A percentile compares a stretch with the other conserved stretches of the same genome.
phyloP scores from a whole-genome alignment of 139 green algal species.

The Pycnococcus provasolii region DNA sequence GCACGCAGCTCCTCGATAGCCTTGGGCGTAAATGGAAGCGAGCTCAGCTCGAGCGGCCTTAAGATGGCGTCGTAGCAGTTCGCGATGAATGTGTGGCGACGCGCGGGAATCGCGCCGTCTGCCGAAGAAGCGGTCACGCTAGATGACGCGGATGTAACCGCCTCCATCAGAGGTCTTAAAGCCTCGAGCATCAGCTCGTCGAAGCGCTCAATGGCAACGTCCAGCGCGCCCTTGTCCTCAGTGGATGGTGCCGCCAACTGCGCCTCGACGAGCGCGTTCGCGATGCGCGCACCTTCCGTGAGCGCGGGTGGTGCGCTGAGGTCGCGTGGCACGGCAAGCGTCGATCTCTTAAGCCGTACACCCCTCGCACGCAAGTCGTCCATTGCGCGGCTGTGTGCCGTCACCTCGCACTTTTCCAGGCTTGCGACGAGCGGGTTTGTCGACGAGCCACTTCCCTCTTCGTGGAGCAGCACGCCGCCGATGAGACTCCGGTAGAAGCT shows the following conservation, averaged over 20 bases:
- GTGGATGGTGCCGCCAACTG: background rate
- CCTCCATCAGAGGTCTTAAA: constrained; percentile 50
- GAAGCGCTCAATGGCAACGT: constrained; percentile 31
- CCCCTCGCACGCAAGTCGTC: constrained; percentile 52
- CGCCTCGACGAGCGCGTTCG: background rate
- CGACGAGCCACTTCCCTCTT: background rate
- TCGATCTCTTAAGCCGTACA: constrained; percentile 53
- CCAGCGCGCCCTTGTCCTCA: constrained; percentile 22
- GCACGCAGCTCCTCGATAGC: too few species aligned
- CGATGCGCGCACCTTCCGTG: background rate
- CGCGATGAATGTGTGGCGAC: too few species aligned
- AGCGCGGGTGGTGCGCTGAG: constrained; percentile 53
- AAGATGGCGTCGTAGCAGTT: too few species aligned
- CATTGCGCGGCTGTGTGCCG: constrained; percentile 44
- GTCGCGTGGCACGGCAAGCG: constrained; percentile 49
- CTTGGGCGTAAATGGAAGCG: too few species aligned
- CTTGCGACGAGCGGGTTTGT: constrained; percentile 32
- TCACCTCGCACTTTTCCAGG: constrained; percentile 39
- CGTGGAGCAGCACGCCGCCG: background rate
- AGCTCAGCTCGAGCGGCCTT: too few species aligned
- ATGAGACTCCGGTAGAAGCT: constrained; percentile 63
- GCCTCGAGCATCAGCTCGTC: background rate
- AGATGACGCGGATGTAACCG: constrained; percentile 52
- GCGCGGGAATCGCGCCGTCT: background rate
- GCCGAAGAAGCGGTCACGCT: constrained; percentile 40